A percentile compares a stretch with the other conserved stretches of the same genome.
Evolutionary conservation across 2,329 filamentous ascomycete species (phyloP).

Genomic region (Cladosporium oxysporum): DNA sequence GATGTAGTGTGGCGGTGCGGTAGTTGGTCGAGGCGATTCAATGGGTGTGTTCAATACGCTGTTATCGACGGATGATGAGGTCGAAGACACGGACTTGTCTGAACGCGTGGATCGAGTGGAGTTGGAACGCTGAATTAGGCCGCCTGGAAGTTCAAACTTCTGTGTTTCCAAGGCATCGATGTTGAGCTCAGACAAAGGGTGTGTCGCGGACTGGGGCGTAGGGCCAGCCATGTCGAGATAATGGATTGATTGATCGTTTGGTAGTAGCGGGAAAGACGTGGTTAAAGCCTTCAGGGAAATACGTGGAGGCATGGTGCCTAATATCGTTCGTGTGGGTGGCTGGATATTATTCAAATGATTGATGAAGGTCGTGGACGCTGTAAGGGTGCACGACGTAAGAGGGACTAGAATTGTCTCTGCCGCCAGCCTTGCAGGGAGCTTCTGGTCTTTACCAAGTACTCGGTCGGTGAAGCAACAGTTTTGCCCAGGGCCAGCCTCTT

Average conservation of each 20-base stretch:
- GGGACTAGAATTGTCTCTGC: constrained; percentile 10
- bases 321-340: constrained; percentile 14
- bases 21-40: constrained; percentile 15
- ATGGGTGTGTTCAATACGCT: constrained; percentile 8
- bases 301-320: not conserved
- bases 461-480: constrained; percentile 6
- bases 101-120: constrained; percentile 17
- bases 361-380: not conserved
- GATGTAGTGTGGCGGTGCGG: constrained; percentile 27
- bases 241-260: constrained; percentile 9
- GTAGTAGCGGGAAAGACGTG: constrained; percentile 1
- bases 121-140: constrained; percentile 18
- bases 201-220: not conserved
- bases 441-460: constrained; percentile 15
- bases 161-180: constrained; percentile 16
- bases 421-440: constrained; percentile 10
- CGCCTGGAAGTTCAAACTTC: constrained; percentile 10
- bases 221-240: constrained; percentile 5
- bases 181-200: constrained; percentile 16
- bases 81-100: constrained; percentile 17
- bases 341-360: constrained; percentile 8
- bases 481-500: constrained; percentile 16
- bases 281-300: not conserved
- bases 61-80: constrained; percentile 17
- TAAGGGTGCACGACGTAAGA: constrained; percentile 4